Percentiles rank a stretch among this genome's conserved stretches.
Conservation (phyloP, 1,284 basidiomycete genomes). For the Chondrostereum purpureum region DNA sequence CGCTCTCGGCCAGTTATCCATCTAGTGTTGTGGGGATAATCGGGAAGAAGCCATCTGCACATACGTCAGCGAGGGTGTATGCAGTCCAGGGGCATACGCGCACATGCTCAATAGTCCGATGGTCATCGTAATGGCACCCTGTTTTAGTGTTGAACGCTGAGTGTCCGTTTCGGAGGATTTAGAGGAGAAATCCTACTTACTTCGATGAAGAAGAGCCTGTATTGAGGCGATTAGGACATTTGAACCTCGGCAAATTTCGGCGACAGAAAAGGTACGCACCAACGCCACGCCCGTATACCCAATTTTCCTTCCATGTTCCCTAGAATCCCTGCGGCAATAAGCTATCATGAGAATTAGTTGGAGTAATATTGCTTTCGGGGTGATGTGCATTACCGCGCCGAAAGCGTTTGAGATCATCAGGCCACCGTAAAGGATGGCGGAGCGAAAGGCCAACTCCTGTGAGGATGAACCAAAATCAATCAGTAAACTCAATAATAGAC, state of each 20-base stretch:
- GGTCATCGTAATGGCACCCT: constrained; percentile 53
- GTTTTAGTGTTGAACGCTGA: neutral
- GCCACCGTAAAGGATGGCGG: constrained; percentile 64
- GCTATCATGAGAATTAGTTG: constrained; percentile 23
- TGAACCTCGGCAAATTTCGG: neutral
- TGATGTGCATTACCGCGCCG: constrained; percentile 38
- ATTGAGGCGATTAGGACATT: neutral
- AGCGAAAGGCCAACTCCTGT: constrained; percentile 62
- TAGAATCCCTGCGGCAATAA: constrained; percentile 67
- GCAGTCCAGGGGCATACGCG: constrained; percentile 19
- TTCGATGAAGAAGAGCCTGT: constrained; percentile 58
- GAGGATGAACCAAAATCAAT: no score
- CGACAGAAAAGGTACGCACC: constrained; percentile 37
- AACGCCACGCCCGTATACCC: constrained; percentile 69
- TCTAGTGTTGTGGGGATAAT: constrained; percentile 58
- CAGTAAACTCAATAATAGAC: no score
- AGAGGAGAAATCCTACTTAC: constrained; percentile 22
- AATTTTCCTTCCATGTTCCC: constrained; percentile 59
- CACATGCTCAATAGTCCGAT: constrained; percentile 54
- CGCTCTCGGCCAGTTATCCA: constrained; percentile 57
- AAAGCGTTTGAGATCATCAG: constrained; percentile 74
- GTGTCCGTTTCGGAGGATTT: neutral
- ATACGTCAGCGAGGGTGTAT: neutral
- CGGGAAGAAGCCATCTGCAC: constrained; percentile 47
- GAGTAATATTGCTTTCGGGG: neutral